Evolutionary conservation across 2,329 filamentous ascomycete species (phyloP).

Genomic region (Ophiostoma novo-ulmi): DNA sequence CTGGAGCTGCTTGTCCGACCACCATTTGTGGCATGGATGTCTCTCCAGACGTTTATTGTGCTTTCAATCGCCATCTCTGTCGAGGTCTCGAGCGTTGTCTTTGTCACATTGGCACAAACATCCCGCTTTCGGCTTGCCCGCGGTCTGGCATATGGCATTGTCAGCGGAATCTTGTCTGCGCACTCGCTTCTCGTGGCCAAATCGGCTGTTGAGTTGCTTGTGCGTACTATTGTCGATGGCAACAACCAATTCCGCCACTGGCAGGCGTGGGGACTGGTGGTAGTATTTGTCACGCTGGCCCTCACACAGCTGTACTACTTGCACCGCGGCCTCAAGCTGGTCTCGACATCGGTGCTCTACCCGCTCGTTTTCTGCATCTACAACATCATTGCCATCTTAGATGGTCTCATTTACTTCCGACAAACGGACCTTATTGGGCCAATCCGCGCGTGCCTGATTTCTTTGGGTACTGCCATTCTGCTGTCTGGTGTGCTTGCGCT

Average conservation of each 20-base stretch:
- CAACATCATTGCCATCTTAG: constrained; percentile 96
- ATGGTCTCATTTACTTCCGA: constrained; percentile 93
- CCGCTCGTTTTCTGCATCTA: constrained; percentile 98
- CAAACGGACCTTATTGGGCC: constrained; percentile 75
- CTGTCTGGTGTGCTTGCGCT: constrained; percentile 83
- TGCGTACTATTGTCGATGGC: constrained; percentile 76
- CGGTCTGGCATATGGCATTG: constrained; percentile 81
- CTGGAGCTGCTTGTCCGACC: constrained; percentile 66
- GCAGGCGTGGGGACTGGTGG: constrained; percentile 87
- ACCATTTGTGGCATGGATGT: constrained; percentile 86
- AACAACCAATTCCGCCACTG: constrained; percentile 92
- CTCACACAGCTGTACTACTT: constrained; percentile 92
- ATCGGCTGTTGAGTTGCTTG: constrained; percentile 89
- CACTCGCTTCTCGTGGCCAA: constrained; percentile 92
- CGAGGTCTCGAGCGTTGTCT: constrained; percentile 47
- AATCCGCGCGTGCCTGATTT: constrained; percentile 73
- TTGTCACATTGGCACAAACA: constrained; percentile 43
- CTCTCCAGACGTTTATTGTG: constrained; percentile 69
- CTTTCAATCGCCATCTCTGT: constrained; percentile 60
- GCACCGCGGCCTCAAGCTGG: constrained; percentile 86
- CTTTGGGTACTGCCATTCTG: constrained; percentile 79
- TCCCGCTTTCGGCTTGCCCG: constrained; percentile 60
- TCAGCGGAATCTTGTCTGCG: constrained; percentile 89
- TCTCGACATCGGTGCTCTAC: constrained; percentile 92
- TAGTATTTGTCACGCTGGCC: constrained; percentile 74